Conservation (phyloP, 2,329 filamentous ascomycete genomes). For the Monosporascus sp. region DNA sequence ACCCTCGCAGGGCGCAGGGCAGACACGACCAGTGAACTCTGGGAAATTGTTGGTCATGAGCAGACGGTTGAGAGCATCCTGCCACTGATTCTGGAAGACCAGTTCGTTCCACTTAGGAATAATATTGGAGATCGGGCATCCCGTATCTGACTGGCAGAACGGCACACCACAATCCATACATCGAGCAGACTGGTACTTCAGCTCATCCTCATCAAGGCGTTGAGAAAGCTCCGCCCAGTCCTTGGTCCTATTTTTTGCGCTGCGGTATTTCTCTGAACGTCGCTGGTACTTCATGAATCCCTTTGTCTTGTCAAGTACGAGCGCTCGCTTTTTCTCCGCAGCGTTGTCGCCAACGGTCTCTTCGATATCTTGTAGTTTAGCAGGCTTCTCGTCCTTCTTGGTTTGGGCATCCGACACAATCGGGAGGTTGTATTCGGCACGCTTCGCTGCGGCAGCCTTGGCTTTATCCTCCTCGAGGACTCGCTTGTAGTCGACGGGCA, state of each 20-base stretch:
- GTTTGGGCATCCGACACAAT: slow-evolving; percentile 65
- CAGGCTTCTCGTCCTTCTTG: slow-evolving; percentile 63
- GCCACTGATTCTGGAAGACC: slow-evolving; percentile 73
- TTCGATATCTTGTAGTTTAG: slow-evolving; percentile 77
- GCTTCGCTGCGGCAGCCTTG: slow-evolving; percentile 81
- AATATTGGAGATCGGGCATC: slow-evolving; percentile 94
- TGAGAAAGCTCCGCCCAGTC: slow-evolving; percentile 91
- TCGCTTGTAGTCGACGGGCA: slow-evolving; percentile 94
- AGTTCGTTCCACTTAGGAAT: slow-evolving; percentile 96
- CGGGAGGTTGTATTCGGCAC: slow-evolving; percentile 75
- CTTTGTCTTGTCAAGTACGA: slow-evolving; percentile 94
- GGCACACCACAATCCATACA: slow-evolving; percentile 99
- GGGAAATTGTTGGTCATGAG: slow-evolving; percentile 99
- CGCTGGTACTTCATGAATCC: slow-evolving; percentile 98
- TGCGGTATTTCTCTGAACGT: slow-evolving; percentile 88
- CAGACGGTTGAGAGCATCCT: slow-evolving; percentile 83
- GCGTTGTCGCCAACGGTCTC: slow-evolving; percentile 82
- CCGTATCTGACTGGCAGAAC: slow-evolving; percentile 94
- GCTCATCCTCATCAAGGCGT: slow-evolving; percentile 85
- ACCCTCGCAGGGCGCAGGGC: slow-evolving; percentile 92
- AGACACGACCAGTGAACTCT: slow-evolving; percentile 95
- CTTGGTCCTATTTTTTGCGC: slow-evolving; percentile 75
- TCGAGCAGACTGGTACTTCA: slow-evolving; percentile 93
- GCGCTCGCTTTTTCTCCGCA: slow-evolving; percentile 81
- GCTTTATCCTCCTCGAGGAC: slow-evolving; percentile 80